Percentiles rank a stretch among this genome's conserved stretches.
These are phyloP conservation scores for Heterobasidion occidentale DNA, from an alignment of 1,284 basidiomycete genomes.

Conservation along the genomic window DNA sequence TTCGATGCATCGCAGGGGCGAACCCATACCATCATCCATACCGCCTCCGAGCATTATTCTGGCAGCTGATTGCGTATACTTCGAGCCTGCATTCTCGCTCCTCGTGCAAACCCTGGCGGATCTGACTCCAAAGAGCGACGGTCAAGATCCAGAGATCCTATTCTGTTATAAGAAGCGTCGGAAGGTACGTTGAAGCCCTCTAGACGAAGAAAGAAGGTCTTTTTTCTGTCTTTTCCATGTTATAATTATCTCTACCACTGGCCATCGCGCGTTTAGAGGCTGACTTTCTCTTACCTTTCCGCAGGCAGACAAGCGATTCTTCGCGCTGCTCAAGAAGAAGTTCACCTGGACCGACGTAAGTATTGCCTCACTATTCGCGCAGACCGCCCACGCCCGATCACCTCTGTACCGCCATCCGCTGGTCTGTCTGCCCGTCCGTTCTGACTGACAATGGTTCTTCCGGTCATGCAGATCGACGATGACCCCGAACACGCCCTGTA, in stretches of 20 bases:
- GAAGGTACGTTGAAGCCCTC: slow-evolving; percentile 44
- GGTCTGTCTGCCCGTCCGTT: no score
- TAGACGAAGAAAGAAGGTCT: background rate
- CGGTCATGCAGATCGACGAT: slow-evolving; percentile 12
- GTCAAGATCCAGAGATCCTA: slow-evolving; percentile 55
- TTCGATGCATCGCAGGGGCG: slow-evolving; percentile 38
- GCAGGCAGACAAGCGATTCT: slow-evolving; percentile 89
- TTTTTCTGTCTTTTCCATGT: no score
- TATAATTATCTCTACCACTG: slow-evolving; percentile 2
- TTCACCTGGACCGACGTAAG: slow-evolving; percentile 73
- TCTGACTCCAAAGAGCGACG: slow-evolving; percentile 38
- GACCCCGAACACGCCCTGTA: slow-evolving; percentile 30
- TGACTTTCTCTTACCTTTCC: background rate
- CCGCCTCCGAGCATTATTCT: slow-evolving; percentile 62
- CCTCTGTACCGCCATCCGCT: no score
- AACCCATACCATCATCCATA: slow-evolving; percentile 34
- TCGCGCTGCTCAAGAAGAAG: slow-evolving; percentile 71
- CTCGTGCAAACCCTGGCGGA: slow-evolving; percentile 75
- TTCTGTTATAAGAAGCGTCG: slow-evolving; percentile 94
- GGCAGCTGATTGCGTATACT: slow-evolving; percentile 92
- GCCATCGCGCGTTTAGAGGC: background rate
- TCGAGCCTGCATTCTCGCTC: slow-evolving; percentile 89
- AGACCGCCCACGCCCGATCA: no score
- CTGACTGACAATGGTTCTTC: no score
- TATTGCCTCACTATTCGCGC: background rate